phyloP scores from a whole-genome alignment of 139 green algal species.

The Chlorella sp. region DNA sequence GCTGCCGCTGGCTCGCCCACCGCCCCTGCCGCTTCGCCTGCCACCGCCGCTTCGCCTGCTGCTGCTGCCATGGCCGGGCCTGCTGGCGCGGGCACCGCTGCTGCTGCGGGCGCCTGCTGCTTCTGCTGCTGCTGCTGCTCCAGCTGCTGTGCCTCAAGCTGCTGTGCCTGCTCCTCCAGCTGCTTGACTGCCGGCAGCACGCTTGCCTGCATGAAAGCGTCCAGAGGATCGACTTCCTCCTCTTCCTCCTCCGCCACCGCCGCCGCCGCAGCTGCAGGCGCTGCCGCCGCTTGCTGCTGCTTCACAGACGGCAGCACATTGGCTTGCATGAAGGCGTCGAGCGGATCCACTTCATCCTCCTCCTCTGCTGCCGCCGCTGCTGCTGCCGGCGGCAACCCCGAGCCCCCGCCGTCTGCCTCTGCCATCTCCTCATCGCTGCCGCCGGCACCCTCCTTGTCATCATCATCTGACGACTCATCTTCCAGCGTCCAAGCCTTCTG shows the following conservation, averaged over 20 bases:
- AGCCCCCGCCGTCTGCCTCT: background rate
- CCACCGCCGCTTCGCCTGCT: background rate
- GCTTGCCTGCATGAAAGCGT: slow-evolving; percentile 92
- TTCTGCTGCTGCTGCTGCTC: background rate
- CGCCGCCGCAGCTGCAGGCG: background rate
- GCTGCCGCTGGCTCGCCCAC: background rate
- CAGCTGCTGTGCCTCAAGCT: slow-evolving; percentile 48
- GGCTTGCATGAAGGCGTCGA: slow-evolving; percentile 95
- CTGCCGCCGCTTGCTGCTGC: slow-evolving; percentile 18
- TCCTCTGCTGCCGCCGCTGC: slow-evolving; percentile 25
- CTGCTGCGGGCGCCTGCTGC: background rate
- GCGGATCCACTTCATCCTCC: slow-evolving; percentile 84
- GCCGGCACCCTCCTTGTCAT: slow-evolving; percentile 30
- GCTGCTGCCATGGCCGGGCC: slow-evolving; percentile 11
- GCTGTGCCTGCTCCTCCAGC: slow-evolving; percentile 39
- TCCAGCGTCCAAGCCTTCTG: slow-evolving; percentile 70
- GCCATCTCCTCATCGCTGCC: slow-evolving; percentile 2
- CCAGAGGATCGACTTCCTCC: slow-evolving; percentile 79
- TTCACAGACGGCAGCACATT: slow-evolving; percentile 58
- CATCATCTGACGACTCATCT: slow-evolving; percentile 74
- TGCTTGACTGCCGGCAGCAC: slow-evolving; percentile 56
- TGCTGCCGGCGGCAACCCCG: background rate
- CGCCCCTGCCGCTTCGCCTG: background rate
- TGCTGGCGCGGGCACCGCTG: background rate
- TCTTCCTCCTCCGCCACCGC: background rate